phyloP scores from a whole-genome alignment of 225 moss, liverwort and hornwort species.

The Straminergon stramineum region DNA sequence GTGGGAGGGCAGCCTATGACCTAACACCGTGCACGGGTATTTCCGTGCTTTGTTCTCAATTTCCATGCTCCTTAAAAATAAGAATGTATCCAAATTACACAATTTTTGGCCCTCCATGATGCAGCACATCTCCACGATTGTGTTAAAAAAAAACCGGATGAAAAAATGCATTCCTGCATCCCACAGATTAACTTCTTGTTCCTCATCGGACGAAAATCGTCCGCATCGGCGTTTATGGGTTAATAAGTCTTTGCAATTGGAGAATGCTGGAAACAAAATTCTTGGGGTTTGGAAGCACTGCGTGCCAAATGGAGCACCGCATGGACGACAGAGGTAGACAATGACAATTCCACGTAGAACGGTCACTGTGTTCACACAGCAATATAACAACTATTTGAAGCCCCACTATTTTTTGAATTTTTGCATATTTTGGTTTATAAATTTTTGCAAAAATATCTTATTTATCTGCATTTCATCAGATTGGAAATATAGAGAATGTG shows the following conservation, averaged over 20 bases:
- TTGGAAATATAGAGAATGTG: rapidly evolving
- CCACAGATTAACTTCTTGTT: too few species aligned
- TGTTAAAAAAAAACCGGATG: too few species aligned
- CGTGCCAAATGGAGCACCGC: not conserved
- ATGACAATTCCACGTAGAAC: not conserved
- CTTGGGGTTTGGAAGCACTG: not conserved
- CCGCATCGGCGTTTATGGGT: too few species aligned
- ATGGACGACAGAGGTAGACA: not conserved
- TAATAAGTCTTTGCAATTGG: not conserved
- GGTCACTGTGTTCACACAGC: not conserved
- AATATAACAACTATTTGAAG: not conserved
- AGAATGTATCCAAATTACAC: too few species aligned
- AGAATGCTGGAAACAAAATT: not conserved
- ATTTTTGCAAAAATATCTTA: not conserved
- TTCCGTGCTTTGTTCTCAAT: too few species aligned
- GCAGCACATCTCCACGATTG: too few species aligned
- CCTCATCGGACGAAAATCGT: too few species aligned
- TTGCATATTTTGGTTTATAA: not conserved
- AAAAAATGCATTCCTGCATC: too few species aligned
- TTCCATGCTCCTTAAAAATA: too few species aligned
- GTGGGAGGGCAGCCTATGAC: too few species aligned
- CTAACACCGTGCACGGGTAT: too few species aligned
- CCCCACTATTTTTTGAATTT: not conserved
- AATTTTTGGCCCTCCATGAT: too few species aligned
- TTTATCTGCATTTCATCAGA: not conserved